Conservation (phyloP, 2,329 filamentous ascomycete genomes). For the Aspergillus terreus region DNA sequence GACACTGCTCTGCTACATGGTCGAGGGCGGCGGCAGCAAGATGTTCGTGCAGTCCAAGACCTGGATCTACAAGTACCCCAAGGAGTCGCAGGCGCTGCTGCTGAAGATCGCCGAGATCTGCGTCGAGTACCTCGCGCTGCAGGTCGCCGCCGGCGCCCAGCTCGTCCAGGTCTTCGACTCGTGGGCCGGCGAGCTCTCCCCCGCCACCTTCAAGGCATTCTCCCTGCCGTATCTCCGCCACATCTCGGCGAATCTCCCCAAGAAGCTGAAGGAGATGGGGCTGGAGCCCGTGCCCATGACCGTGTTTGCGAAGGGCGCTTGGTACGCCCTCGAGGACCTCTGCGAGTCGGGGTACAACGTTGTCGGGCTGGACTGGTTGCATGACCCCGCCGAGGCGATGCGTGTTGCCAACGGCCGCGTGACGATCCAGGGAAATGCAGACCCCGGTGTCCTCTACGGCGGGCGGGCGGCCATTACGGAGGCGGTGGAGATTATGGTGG, state of each 20-base stretch:
- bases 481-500: slow-evolving; percentile 80
- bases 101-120: slow-evolving; percentile 92
- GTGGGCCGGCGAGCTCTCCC: slow-evolving; percentile 92
- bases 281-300: slow-evolving; percentile 89
- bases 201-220: slow-evolving; percentile 76
- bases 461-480: slow-evolving; percentile 74
- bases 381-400: slow-evolving; percentile 80
- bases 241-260: slow-evolving; percentile 77
- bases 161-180: slow-evolving; percentile 97
- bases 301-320: slow-evolving; percentile 96
- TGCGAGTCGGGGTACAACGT: slow-evolving; percentile 90
- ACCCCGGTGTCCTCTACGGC: slow-evolving; percentile 90
- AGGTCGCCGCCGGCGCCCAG: slow-evolving; percentile 92
- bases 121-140: slow-evolving; percentile 87
- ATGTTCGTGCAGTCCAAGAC: slow-evolving; percentile 92
- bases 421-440: slow-evolving; percentile 90
- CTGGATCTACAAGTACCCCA: slow-evolving; percentile 88
- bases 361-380: slow-evolving; percentile 90
- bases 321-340: slow-evolving; percentile 85
- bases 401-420: slow-evolving; percentile 73
- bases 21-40: slow-evolving; percentile 94
- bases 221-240: slow-evolving; percentile 80
- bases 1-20: slow-evolving; percentile 98
- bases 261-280: slow-evolving; percentile 67
- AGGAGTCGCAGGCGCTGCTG: slow-evolving; percentile 74